Evolutionary conservation across 2,329 filamentous ascomycete species (phyloP), one percentile per base, ranked within the genome.

Genomic region (Ceratocystiopsis brevicomis): DNA sequence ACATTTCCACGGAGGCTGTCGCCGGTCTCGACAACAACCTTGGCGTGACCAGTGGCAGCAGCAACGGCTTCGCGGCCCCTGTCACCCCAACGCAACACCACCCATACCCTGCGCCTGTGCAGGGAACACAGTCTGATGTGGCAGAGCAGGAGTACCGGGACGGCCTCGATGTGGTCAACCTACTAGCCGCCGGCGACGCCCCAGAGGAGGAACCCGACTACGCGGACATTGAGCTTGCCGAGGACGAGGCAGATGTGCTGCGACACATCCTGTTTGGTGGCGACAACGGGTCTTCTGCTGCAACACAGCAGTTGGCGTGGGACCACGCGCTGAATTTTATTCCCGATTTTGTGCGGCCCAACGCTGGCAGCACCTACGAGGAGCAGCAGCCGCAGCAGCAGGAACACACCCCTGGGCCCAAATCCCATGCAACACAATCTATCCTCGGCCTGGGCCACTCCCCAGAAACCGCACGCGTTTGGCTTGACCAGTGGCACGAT

Each of bases 401-500:
- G 14, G 6, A n/a, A 4, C n/a, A 40, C 33, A 48, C 36, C 6
- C 13, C 16, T 6, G 25, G 25, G 5, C 6, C 35, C 15, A 49
- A 48, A 18, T 42, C 46, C 1, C 37, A 11, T 6, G 46, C 47
- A 12, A 48, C 40, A 3, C 39, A 37, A 5, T 37, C 51, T 32
- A 57, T 63, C 39, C 44, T 67, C 19, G 69, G 69, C 13, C 57
- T 59, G 8, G 46, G 49, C 3, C 59, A 68, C 47, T 37, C 52
- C 0, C 50, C 52, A 5, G 60, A 62, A 45, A 63, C 62, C 18
- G 57, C 52, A 52, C 59, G 39, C 50, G 58, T 44, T 15, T 76
- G 71, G 71, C 55, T 71, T 13, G 57, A 61, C 34, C 65, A 73
- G 50, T 78, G 73, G 73, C 62, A 64, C 33, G 61, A 63, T 37